These are phyloP conservation scores for Ceratonia siliqua DNA, from an alignment of 306 rosid species.

Conservation along the genomic window DNA sequence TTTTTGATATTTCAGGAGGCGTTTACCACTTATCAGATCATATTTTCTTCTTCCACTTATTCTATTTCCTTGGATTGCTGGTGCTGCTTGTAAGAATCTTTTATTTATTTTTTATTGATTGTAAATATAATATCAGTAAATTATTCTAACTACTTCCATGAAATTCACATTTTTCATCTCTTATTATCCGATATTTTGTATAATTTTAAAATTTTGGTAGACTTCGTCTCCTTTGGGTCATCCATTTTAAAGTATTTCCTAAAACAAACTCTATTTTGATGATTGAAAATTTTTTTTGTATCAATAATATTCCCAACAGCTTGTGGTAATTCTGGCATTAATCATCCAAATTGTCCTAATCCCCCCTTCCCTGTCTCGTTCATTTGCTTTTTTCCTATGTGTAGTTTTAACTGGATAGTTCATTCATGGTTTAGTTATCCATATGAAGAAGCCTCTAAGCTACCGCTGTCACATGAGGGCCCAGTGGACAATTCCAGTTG, in stretches of 20 bases:
- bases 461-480: conserved; percentile 73
- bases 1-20: conserved; percentile 74
- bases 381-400: conserved; percentile 12
- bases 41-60: conserved; percentile 73
- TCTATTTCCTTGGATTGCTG: conserved; percentile 84
- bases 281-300: background rate
- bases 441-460: conserved; percentile 65
- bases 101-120: conserved; percentile 11
- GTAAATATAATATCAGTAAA: background rate
- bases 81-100: conserved; percentile 70
- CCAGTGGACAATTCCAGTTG: conserved; percentile 69
- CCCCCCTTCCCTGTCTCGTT: background rate
- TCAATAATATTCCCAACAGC: conserved; percentile 1
- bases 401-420: conserved; percentile 34
- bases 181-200: background rate
- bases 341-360: background rate
- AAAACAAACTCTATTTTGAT: background rate
- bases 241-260: conserved; percentile 21
- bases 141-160: background rate
- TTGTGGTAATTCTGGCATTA: conserved; percentile 18
- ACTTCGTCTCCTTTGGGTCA: background rate
- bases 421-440: conserved; percentile 60
- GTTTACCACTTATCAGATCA: conserved; percentile 81
- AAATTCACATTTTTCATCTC: conserved; percentile 18
- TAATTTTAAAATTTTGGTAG: conserved; percentile 1